These are phyloP conservation scores for Ceratobasidium sp. DNA, from an alignment of 1,284 basidiomycete species.

Conservation along the genomic window DNA sequence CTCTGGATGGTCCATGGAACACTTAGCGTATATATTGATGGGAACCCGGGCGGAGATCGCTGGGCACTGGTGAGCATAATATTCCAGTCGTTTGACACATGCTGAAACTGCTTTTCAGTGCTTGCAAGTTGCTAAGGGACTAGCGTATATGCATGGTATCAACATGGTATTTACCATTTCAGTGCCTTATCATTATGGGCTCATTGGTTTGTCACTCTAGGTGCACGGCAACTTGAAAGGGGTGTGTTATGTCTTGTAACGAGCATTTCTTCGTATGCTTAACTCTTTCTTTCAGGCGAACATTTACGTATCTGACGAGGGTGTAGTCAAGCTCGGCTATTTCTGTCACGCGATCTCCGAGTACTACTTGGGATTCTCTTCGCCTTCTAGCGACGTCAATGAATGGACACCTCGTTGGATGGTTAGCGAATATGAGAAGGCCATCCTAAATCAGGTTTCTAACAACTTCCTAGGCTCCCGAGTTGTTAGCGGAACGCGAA, in stretches of 20 bases:
- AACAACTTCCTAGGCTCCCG: slow-evolving; percentile 1
- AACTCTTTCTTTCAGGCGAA: neutral
- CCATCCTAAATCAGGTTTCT: no score
- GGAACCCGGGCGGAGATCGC: neutral
- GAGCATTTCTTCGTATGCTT: no score
- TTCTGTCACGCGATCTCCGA: slow-evolving; percentile 11
- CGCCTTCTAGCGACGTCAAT: neutral
- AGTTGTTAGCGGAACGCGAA: neutral
- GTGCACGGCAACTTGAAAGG: no score
- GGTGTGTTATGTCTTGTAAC: no score
- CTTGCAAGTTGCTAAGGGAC: neutral
- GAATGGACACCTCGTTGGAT: slow-evolving; percentile 29
- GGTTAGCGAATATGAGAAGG: neutral
- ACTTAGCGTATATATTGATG: neutral
- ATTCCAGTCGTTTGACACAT: neutral
- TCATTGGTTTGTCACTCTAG: no score
- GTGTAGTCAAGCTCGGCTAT: slow-evolving; percentile 11
- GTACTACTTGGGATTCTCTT: neutral
- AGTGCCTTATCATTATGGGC: no score
- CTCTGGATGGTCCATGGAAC: slow-evolving; percentile 25
- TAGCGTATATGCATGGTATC: neutral
- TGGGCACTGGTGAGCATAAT: neutral
- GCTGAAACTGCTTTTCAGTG: neutral
- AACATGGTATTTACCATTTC: no score
- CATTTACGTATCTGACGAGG: neutral